phyloP scores from a whole-genome alignment of 495 filamentous ascomycete genomes.

The Melanomma pulvis-pyrius region DNA sequence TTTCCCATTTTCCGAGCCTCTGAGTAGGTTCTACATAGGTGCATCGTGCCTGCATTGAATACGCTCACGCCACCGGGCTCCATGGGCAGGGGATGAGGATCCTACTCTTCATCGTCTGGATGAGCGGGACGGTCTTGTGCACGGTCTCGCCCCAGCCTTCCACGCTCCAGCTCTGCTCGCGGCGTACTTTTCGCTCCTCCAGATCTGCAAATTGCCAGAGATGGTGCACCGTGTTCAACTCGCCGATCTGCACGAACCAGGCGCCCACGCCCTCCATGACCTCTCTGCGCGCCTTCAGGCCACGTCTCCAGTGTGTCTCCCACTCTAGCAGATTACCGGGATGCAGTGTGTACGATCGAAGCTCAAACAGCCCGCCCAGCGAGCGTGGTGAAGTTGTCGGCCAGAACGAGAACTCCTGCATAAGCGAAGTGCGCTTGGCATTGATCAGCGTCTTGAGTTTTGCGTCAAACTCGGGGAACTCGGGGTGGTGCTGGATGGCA shows the following conservation, averaged over 20 bases:
- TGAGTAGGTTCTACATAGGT: background rate
- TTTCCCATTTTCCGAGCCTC: background rate
- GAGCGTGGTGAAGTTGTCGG: slow-evolving; percentile 88
- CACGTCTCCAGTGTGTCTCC: slow-evolving; percentile 97
- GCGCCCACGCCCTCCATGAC: slow-evolving; percentile 99
- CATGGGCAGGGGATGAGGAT: slow-evolving; percentile 94
- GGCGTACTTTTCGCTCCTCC: slow-evolving; percentile 85
- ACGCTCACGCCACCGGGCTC: slow-evolving; percentile 77
- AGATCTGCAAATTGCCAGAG: slow-evolving; percentile 98
- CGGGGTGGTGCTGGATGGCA: slow-evolving; percentile 75
- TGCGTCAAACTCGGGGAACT: slow-evolving; percentile 77
- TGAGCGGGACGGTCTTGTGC: slow-evolving; percentile 96
- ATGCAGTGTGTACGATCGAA: slow-evolving; percentile 94
- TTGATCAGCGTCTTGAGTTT: slow-evolving; percentile 80
- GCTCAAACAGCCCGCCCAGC: slow-evolving; percentile 91
- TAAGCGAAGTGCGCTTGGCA: slow-evolving; percentile 83
- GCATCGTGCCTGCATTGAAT: background rate
- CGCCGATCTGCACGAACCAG: slow-evolving; percentile 98
- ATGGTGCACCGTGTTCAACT: slow-evolving; percentile 96
- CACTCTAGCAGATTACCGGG: slow-evolving; percentile 95
- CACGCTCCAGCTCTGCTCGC: slow-evolving; percentile 93
- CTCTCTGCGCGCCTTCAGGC: slow-evolving; percentile 83
- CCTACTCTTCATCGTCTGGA: slow-evolving; percentile 92
- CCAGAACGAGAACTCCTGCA: slow-evolving; percentile 99
- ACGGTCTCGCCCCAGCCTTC: slow-evolving; percentile 98